Evolutionary conservation across 2,329 filamentous ascomycete genomes (phyloP).

Genomic region (Aspergillus alliaceus): DNA sequence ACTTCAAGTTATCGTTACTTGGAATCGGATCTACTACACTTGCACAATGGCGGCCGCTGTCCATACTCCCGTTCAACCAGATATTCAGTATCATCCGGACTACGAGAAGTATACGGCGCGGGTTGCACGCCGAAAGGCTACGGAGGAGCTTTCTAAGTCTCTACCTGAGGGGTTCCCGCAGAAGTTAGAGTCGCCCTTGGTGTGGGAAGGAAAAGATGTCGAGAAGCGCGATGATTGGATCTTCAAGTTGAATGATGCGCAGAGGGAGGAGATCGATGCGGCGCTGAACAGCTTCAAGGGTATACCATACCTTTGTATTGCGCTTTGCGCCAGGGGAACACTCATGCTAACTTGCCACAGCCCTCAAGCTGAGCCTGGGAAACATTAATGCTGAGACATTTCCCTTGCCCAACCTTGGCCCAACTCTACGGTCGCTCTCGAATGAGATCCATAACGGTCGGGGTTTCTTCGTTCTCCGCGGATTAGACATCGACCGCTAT

Average conservation of each 20-base stretch:
- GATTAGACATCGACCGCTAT: slow-evolving; percentile 39
- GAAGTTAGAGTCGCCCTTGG: slow-evolving; percentile 43
- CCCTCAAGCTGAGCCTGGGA: slow-evolving; percentile 29
- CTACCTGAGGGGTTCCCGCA: slow-evolving; percentile 46
- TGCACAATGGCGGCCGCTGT: background rate
- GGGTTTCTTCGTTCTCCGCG: slow-evolving; percentile 48
- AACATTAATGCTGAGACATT: slow-evolving; percentile 50
- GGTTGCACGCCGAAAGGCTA: slow-evolving; percentile 18
- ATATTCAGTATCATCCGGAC: slow-evolving; percentile 32
- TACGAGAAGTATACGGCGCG: slow-evolving; percentile 27
- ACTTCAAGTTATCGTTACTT: too few species aligned
- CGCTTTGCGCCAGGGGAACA: too few species aligned
- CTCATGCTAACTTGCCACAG: slow-evolving; percentile 20
- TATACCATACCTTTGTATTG: slow-evolving; percentile 7
- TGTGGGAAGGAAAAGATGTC: slow-evolving; percentile 49
- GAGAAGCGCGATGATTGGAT: slow-evolving; percentile 42
- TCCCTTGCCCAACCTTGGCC: slow-evolving; percentile 39
- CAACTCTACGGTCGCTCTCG: slow-evolving; percentile 34
- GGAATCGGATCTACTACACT: background rate
- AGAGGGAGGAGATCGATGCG: slow-evolving; percentile 46
- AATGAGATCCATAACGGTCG: slow-evolving; percentile 41
- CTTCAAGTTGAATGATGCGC: slow-evolving; percentile 34
- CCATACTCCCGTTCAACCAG: slow-evolving; percentile 21
- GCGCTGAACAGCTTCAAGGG: slow-evolving; percentile 46
- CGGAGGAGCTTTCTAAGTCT: slow-evolving; percentile 16